phyloP scores from a whole-genome alignment of 495 filamentous ascomycete species.

The Penicillium atrosanguineum region DNA sequence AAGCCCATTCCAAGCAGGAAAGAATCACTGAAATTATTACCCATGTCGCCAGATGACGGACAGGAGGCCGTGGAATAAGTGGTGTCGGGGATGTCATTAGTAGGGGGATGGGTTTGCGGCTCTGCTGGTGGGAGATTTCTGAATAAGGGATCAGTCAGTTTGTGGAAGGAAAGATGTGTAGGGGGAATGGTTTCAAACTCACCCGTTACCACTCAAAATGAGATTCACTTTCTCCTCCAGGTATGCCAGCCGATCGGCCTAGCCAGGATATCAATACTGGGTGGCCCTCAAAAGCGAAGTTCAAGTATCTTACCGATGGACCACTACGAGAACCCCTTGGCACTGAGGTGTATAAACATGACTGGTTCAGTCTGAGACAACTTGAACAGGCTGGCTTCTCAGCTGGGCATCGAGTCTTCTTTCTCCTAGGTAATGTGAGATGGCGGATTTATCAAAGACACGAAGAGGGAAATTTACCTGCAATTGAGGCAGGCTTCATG shows the following conservation, averaged over 20 bases:
- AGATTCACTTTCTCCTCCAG: constrained; percentile 49
- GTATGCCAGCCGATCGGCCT: constrained; percentile 44
- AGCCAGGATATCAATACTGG: constrained; percentile 16
- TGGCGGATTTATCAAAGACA: not conserved
- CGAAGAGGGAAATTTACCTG: constrained; percentile 24
- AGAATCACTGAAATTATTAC: constrained; percentile 19
- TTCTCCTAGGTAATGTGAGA: constrained; percentile 30
- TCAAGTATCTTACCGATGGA: constrained; percentile 29
- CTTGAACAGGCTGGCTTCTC: constrained; percentile 47
- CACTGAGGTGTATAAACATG: constrained; percentile 38
- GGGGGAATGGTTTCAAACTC: constrained; percentile 1
- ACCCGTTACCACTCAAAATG: constrained; percentile 39
- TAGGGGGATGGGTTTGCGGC: constrained; percentile 17
- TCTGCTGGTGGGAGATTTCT: constrained; percentile 14
- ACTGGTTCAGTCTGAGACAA: constrained; percentile 42
- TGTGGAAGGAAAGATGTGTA: not conserved
- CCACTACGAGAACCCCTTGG: constrained; percentile 25
- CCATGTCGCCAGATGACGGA: constrained; percentile 20
- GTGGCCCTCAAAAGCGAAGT: too few relatives aligned
- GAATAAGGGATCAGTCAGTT: constrained; percentile 5
- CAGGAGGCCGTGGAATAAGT: constrained; percentile 19
- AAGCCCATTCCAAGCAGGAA: constrained; percentile 29
- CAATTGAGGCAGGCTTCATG: constrained; percentile 48
- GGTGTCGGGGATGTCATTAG: constrained; percentile 13
- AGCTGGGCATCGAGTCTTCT: constrained; percentile 48